Evolutionary conservation across 148 eudicot genomes (phyloP), one percentile per base, ranked within the genome.

Genomic region (Simmondsia chinensis): DNA sequence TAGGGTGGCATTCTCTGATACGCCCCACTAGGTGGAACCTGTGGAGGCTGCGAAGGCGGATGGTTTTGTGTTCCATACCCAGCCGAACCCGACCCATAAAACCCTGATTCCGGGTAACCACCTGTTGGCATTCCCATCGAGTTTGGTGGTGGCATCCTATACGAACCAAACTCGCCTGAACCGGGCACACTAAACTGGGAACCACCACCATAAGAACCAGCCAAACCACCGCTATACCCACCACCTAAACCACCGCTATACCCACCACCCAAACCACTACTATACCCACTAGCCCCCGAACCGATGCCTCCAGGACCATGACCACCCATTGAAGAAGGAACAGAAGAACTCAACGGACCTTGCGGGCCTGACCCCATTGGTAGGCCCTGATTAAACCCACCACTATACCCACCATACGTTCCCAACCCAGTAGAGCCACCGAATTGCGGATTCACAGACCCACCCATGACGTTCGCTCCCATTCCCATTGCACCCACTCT

Each of bases 1-100:
- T 56, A 39, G 1, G 93, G 96, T 7, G 93, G 97, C 70, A 71
- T 63, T 36, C 93, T 76, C 48, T 69, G 95, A 46, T 78, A 85
- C 82, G 74, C 69, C 38, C 79, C 80, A 35, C 82, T 66, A 22
- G 79, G 73, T n/a, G 95, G 95, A 29, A 64, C 73, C 43, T 87
- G 77, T 24, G 93, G 81, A 39, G 85, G 73, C 80, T 43, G 74
- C 17, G 25, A 47, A 27, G 80, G 43, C 7, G 71, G 86, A 15
- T 50, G 93, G 28, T 56, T 57, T 52, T 73, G 93, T 4, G 73
- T 21, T 35, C 62, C 61, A 50, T 64, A 79, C 12, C 59, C 76
- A 52, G 62, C 34, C 1, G 80, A 39, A 4, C 61, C 31, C 43
- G 48, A 29, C 19, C 94, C 95, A 51, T 82, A 76, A 51, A 50